Evolutionary conservation across 352 stramenopile genomes (phyloP).

Genomic region (Phytophthora hybrid): DNA sequence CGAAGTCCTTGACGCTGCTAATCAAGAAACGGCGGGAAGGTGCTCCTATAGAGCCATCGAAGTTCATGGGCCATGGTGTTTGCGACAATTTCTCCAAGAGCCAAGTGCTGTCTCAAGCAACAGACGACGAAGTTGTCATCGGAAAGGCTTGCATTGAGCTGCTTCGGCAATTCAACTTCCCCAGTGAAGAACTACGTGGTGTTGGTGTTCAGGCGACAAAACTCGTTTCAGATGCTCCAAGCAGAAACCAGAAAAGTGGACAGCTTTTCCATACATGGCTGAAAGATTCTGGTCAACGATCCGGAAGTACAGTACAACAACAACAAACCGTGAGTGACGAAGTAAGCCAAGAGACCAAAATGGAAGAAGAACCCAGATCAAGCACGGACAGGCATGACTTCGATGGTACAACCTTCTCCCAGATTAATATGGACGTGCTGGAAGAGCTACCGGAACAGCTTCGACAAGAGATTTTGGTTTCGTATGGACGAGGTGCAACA

Average conservation of each 20-base stretch:
- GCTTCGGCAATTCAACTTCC: constrained; percentile 67
- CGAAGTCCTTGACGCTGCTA: constrained; percentile 79
- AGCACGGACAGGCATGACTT: constrained; percentile 5
- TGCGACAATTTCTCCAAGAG: constrained; percentile 91
- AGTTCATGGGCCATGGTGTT: constrained; percentile 89
- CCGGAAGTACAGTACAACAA: neutral
- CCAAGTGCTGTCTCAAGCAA: constrained; percentile 63
- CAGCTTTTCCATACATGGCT: constrained; percentile 71
- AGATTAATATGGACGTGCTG: constrained; percentile 73
- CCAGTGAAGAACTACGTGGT: constrained; percentile 69
- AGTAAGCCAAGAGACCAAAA: constrained; percentile 22
- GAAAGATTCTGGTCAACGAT: constrained; percentile 32
- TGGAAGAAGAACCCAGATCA: constrained; percentile 11
- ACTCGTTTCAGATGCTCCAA: constrained; percentile 44
- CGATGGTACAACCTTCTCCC: constrained; percentile 50
- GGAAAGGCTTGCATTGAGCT: constrained; percentile 62
- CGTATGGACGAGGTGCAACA: constrained; percentile 27
- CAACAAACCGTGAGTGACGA: neutral
- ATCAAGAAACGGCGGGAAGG: constrained; percentile 85
- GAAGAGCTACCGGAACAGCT: constrained; percentile 64
- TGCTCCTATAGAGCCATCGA: constrained; percentile 75
- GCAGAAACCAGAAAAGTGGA: constrained; percentile 33
- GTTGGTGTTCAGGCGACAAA: constrained; percentile 85
- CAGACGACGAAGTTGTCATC: constrained; percentile 64
- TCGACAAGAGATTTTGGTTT: constrained; percentile 66